A percentile compares a stretch with the other conserved stretches of the same genome.
These are phyloP conservation scores for Amauroascus niger DNA, from an alignment of 2,329 filamentous ascomycete species.

Conservation along the genomic window DNA sequence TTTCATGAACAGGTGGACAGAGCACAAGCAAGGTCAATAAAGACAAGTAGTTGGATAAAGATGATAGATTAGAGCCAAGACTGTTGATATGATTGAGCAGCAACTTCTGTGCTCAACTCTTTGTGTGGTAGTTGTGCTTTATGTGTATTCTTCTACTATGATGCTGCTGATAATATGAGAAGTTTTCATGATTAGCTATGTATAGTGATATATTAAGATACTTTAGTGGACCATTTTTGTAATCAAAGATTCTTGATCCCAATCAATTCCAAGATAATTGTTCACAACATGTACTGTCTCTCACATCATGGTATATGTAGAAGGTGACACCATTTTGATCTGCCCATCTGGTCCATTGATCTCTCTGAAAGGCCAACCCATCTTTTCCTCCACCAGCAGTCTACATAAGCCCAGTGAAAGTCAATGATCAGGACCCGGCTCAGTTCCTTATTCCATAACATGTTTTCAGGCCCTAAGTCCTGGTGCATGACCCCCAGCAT, in stretches of 20 bases:
- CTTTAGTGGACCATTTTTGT: not conserved
- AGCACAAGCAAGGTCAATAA: not conserved
- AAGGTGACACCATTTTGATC: too few species aligned
- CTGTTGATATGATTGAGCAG: not conserved
- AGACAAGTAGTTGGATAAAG: not conserved
- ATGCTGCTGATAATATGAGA: not conserved
- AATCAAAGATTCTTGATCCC: not conserved
- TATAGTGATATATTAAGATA: not conserved
- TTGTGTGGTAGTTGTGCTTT: not conserved
- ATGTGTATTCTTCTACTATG: not conserved
- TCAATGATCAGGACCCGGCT: too few species aligned
- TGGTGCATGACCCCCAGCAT: constrained; percentile 18
- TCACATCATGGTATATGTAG: not conserved
- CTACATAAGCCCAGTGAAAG: too few species aligned
- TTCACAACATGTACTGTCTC: not conserved
- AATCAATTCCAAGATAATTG: not conserved
- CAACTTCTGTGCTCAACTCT: not conserved
- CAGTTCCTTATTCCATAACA: constrained; percentile 24
- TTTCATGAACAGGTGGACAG: constrained; percentile 1
- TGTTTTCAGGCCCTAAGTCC: constrained; percentile 20
- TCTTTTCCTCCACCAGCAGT: too few species aligned
- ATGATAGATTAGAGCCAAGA: not conserved
- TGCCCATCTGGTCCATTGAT: too few species aligned
- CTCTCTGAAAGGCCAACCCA: too few species aligned
- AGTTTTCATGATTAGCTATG: not conserved